phyloP scores from a whole-genome alignment of 257 asterid species.

The Asclepias syriaca region DNA sequence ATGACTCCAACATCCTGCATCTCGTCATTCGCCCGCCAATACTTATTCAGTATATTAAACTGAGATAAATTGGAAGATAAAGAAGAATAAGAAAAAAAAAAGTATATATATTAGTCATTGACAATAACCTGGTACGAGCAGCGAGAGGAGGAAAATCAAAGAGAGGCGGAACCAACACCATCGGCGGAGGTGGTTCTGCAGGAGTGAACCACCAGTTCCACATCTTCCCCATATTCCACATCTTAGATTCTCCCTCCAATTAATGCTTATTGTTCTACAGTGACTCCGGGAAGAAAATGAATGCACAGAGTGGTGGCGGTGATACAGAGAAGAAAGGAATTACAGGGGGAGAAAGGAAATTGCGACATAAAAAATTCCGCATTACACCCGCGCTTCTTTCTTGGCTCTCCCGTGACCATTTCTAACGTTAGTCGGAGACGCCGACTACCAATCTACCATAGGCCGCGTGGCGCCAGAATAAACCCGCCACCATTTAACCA shows the following conservation, averaged over 20 bases:
- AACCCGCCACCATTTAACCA: slow-evolving; percentile 4
- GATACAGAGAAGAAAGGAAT: background rate
- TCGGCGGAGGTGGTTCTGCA: slow-evolving; percentile 56
- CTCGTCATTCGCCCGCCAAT: background rate
- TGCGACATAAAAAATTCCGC: slow-evolving; percentile 13
- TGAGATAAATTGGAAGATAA: background rate
- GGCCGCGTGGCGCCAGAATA: slow-evolving; percentile 26
- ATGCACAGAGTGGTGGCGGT: background rate
- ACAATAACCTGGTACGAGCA: slow-evolving; percentile 67
- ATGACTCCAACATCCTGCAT: slow-evolving; percentile 89
- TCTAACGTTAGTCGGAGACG: slow-evolving; percentile 11
- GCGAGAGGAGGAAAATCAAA: slow-evolving; percentile 94
- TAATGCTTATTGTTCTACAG: too few species aligned
- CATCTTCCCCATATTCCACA: slow-evolving; percentile 28
- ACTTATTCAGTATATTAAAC: background rate
- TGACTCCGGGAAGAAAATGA: background rate
- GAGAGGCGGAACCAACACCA: slow-evolving; percentile 95
- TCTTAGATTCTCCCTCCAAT: background rate
- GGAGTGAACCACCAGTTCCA: slow-evolving; percentile 41
- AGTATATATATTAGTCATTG: background rate
- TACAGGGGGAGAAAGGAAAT: slow-evolving; percentile 29
- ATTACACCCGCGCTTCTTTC: slow-evolving; percentile 10
- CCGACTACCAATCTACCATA: background rate
- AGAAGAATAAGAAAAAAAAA: background rate
- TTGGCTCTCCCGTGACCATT: slow-evolving; percentile 27